Percentiles rank a stretch among this genome's conserved stretches.
Conservation (phyloP, 2,329 filamentous ascomycete species). For the Elsinoe australis region DNA sequence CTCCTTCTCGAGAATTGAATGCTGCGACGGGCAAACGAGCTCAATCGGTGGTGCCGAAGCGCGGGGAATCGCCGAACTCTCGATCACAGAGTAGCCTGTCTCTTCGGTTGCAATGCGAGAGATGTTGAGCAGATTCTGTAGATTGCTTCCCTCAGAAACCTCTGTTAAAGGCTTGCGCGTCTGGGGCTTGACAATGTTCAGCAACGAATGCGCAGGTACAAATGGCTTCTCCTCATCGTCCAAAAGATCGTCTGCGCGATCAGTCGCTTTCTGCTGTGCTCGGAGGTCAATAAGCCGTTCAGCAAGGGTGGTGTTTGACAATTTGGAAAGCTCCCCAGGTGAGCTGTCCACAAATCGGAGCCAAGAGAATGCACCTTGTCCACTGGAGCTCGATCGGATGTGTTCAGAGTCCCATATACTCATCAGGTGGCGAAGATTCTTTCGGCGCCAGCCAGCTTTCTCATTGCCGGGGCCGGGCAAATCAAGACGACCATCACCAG, state of each 20-base stretch:
- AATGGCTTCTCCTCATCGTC: constrained; percentile 49
- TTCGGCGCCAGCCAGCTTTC: constrained; percentile 69
- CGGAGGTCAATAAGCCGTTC: constrained; percentile 60
- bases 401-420: constrained; percentile 85
- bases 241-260: constrained; percentile 54
- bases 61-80: constrained; percentile 70
- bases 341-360: constrained; percentile 78
- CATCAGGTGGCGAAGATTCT: constrained; percentile 71
- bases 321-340: constrained; percentile 60
- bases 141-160: constrained; percentile 61
- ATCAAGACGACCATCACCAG: constrained; percentile 68
- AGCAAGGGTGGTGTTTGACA: constrained; percentile 64
- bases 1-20: constrained; percentile 56
- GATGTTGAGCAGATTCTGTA: constrained; percentile 73
- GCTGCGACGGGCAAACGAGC: constrained; percentile 64
- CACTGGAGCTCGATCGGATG: constrained; percentile 55
- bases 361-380: constrained; percentile 72
- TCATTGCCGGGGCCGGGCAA: constrained; percentile 65
- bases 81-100: constrained; percentile 67
- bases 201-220: constrained; percentile 66
- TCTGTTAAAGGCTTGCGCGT: constrained; percentile 61
- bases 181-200: constrained; percentile 68
- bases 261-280: constrained; percentile 40
- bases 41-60: constrained; percentile 82
- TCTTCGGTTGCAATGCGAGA: constrained; percentile 57